Evolutionary conservation across 805 yeast species (phyloP).

Genomic region (Tetrapisispora phaffii): DNA sequence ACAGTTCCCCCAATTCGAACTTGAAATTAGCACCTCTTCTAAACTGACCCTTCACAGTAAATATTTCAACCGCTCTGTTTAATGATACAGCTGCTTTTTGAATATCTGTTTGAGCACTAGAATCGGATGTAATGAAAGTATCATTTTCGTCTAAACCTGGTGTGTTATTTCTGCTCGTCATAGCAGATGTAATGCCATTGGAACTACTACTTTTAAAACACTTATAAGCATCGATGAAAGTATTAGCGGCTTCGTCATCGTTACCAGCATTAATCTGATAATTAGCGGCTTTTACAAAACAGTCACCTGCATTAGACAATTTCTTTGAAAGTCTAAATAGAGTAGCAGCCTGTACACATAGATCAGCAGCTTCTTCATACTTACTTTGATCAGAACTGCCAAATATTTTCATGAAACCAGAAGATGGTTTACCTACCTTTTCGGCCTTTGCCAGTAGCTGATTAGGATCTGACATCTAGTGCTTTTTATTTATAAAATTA

Average conservation of each 20-base stretch:
- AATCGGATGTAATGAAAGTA: background rate
- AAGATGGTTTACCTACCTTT: constrained; percentile 55
- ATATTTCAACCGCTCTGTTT: constrained; percentile 67
- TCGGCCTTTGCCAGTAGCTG: constrained; percentile 43
- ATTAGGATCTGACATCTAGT: constrained; percentile 41
- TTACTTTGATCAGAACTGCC: constrained; percentile 54
- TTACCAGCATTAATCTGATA: constrained; percentile 64
- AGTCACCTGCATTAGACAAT: constrained; percentile 63
- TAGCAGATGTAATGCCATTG: constrained; percentile 25
- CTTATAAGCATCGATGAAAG: constrained; percentile 84
- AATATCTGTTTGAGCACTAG: background rate
- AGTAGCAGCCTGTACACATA: constrained; percentile 90
- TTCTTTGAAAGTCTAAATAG: constrained; percentile 69
- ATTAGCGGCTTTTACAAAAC: constrained; percentile 78
- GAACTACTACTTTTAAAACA: constrained; percentile 64
- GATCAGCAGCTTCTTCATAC: constrained; percentile 86
- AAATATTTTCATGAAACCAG: constrained; percentile 61
- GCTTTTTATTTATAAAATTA: too few species aligned
- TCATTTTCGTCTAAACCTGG: constrained; percentile 37
- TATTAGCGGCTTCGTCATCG: constrained; percentile 85
- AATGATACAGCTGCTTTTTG: constrained; percentile 48
- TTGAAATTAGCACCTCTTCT: constrained; percentile 93
- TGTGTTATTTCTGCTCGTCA: background rate
- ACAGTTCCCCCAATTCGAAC: constrained; percentile 79
- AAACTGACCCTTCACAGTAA: constrained; percentile 86